Evolutionary conservation across 2,329 filamentous ascomycete genomes (phyloP).

Genomic region (Didymellaceae sp.): DNA sequence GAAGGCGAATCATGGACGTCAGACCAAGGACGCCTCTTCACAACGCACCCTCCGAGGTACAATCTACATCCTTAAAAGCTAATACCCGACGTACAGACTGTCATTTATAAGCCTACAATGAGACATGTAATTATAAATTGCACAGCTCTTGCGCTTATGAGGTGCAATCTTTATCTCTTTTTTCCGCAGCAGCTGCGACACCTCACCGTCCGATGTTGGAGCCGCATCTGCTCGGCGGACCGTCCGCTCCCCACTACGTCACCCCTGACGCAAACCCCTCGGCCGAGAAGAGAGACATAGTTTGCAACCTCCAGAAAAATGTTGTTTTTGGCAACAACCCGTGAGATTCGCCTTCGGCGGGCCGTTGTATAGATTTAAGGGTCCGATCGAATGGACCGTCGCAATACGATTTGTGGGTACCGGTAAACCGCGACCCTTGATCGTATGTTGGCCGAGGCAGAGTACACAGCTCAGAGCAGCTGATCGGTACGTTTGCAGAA

Average conservation of each 20-base stretch:
- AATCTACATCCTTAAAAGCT: background rate
- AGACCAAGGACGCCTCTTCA: background rate
- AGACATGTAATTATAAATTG: background rate
- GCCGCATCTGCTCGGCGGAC: slow-evolving; percentile 11
- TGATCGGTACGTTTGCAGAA: too few relatives aligned
- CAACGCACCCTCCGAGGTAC: background rate
- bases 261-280: slow-evolving; percentile 1
- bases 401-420: too few relatives aligned
- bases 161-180: background rate
- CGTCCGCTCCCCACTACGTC: slow-evolving; percentile 7
- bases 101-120: too few relatives aligned
- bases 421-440: too few relatives aligned
- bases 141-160: background rate
- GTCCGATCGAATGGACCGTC: too few relatives aligned
- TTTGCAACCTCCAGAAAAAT: too few relatives aligned
- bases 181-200: background rate
- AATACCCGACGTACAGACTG: too few relatives aligned
- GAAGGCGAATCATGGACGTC: background rate
- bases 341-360: background rate
- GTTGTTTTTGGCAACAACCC: background rate
- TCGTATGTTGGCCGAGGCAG: too few relatives aligned
- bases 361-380: too few relatives aligned
- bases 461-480: too few relatives aligned
- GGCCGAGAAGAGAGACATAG: slow-evolving; percentile 9
- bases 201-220: slow-evolving; percentile 1